Base-by-base conservation (phyloP, 1,139 yeast species). In the Suhomyces guaymorum region DNA sequence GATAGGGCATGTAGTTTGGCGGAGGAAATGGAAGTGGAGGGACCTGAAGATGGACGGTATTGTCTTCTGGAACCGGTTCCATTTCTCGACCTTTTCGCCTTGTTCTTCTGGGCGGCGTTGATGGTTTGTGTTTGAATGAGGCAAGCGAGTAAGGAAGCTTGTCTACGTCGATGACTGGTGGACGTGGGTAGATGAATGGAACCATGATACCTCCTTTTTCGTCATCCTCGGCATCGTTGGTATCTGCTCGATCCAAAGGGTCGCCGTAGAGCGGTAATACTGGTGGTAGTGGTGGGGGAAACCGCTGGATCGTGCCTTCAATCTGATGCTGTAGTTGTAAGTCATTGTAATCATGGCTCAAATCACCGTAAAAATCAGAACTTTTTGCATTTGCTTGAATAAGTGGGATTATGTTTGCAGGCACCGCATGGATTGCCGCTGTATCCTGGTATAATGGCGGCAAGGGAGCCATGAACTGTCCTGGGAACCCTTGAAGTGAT, bases 11-110 rank as follows among this genome's bases (percentile, higher is more conserved):
- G 51, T 58, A 70, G 42, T 66, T 63, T n/a, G 63, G 62, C 1
- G 75, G 76, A 5, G 76, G 75, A 39, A 70, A 70, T 6, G 75
- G 75, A 25, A 70, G 54, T 7, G 75, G 76, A 2, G 75, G 72
- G n/a, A 68, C 55, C 30, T 55, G 42, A 7, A 49, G 39, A 17
- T 42, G 44, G 4, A 44, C 46, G n/a, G 32, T 13, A 4, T 25
- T 12, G 12, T 25, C 30, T 3, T 37, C 32, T 4, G 36, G 20
- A 5, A 17, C 25, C 5, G 32, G 22, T 20, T 19, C 29, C 10
- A 12, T 20, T 9, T 27, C 33, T 26, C 37, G 36, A 4, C 44
- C 43, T 26, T 39, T 43, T 17, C 48, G 35, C n/a, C 43, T 38
- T 7, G 37, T 33, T 23, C 43, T 28, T n/a, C 38, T 28, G 1